Evolutionary conservation across 352 stramenopile genomes (phyloP), one percentile per base, ranked within the genome.

Genomic region (Pilasporangium apinafurcum): DNA sequence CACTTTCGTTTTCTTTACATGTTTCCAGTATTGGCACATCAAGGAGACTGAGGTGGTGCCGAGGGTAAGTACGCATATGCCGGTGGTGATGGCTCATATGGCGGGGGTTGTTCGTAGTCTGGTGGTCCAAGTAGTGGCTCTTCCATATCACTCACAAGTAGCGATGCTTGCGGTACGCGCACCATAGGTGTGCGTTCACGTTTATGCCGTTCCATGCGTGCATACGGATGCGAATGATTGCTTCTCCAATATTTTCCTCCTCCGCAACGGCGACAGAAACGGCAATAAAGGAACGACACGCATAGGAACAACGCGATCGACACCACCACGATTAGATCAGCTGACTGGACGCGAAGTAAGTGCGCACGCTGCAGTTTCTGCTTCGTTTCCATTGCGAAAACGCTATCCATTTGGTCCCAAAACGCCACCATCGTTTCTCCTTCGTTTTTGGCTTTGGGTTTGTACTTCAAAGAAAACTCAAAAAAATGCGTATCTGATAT

Each of bases 21-120:
- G 33, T 38, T 38, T 38, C 33, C 14, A 24, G 31, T 6, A 17
- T 8, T 36, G 8, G 17, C 24, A 18, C 33, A 24, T 20, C 12
- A 38, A 44, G 21, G 37, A 20, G 22, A 31, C 21, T 8, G 51
- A 2, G 75, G 73, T 9, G 79, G 79, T 5, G 79, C 79, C 3
- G 79, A 83, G 27, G 75, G 75, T 27, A 88, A 56, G 25, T 87
- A 71, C 10, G 82, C 48, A 40, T 77, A 75, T 7, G 73, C 60
- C 6, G 81, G 73, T 22, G 73, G 65, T 1, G 52, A 34, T 14
- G 29, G 18, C 14, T 84, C 60, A 24, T 64, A 58, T 12, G 36
- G 18, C 10, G 56, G 49, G 8, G 68, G 54, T 20, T 81, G 43
- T 27, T 68, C 51, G 48, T 82, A 77, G 22, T 59, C 53, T 4